Evolutionary conservation across 768 basidiomycete species (phyloP), one percentile per base, ranked within the genome.

Genomic region (Vishniacozyma victoriae): DNA sequence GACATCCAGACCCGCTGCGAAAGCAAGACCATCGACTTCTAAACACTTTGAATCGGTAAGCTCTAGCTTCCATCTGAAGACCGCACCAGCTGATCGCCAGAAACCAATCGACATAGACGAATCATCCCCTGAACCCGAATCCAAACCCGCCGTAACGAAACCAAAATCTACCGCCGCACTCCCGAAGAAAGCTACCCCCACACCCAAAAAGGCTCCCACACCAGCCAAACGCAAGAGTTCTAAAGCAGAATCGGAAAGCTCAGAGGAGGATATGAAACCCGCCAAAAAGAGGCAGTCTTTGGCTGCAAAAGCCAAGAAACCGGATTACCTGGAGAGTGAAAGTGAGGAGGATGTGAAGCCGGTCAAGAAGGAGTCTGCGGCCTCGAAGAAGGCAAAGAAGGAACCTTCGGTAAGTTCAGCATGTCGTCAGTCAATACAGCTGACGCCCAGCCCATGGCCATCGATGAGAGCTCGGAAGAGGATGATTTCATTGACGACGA

Each of bases 361-460:
- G 16, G 46, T 37, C 6, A 44, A 47, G 18, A 50, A 49, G 25
- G 49, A 49, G 31, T 53, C 52, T 20, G 55, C 44, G 11, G 46
- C 46, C 11, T 56, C 54, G 16, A 59, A n/a, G n/a, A n/a, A n/a
- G n/a, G n/a, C n/a, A n/a, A n/a, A n/a, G n/a, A 58, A 37, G 14
- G 61, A 54, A 6, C 24, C 14, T 20, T 5, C 4, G 37, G 24
- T 26, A 4, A 41, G 23, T 35, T 16, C 23, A 11, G 7, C 23
- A 33, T 33, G 29, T 33, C 29, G 9, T 33, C n/a, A n/a, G 29
- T 33, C 41, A 22, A 23, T 36, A 6, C 4, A 18, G 47, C 46
- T 57, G 38, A 59, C 35, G 13, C n/a, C 13, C 24, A 67, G 64
- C 54, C 64, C 1, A 61, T 61, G 59, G 49, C 61, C 11, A 40